phyloP scores from a whole-genome alignment of 2,329 filamentous ascomycete species.

The Ceratocystis diversiconidia region DNA sequence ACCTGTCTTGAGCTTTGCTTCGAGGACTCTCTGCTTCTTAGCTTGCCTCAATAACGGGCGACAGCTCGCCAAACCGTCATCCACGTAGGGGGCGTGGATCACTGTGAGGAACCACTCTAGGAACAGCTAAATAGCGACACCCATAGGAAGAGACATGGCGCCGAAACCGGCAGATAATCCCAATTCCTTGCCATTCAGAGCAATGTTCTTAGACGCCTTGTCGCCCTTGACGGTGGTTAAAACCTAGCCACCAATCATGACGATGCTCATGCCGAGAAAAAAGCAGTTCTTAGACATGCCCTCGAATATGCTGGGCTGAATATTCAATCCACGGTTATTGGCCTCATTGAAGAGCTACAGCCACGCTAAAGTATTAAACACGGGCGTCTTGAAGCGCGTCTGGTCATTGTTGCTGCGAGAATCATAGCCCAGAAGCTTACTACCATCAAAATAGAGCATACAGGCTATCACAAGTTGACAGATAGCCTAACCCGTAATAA shows the following conservation, averaged over 20 bases:
- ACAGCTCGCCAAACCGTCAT: constrained; percentile 10
- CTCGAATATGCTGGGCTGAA: constrained; percentile 78
- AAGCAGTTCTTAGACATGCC: constrained; percentile 65
- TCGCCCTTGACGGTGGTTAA: constrained; percentile 76
- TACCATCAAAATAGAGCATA: constrained; percentile 46
- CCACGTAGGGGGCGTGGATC: constrained; percentile 13
- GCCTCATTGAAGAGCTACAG: constrained; percentile 69
- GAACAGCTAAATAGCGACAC: constrained; percentile 55
- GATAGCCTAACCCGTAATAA: constrained; percentile 47
- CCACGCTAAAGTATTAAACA: constrained; percentile 60
- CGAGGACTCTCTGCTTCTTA: background rate
- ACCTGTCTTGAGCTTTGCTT: background rate
- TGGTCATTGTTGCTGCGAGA: constrained; percentile 27
- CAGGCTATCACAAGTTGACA: constrained; percentile 47
- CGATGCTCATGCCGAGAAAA: constrained; percentile 63
- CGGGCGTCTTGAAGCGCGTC: constrained; percentile 40
- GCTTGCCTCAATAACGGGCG: background rate
- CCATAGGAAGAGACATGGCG: constrained; percentile 60
- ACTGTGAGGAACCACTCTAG: constrained; percentile 37
- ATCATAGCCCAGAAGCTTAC: constrained; percentile 39
- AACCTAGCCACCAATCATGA: constrained; percentile 74
- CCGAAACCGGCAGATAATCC: constrained; percentile 68
- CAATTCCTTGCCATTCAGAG: constrained; percentile 61
- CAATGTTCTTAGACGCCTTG: constrained; percentile 52
- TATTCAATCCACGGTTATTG: constrained; percentile 76